Base-by-base conservation (phyloP, 257 asterid species). In the Thymus quinquecostatus region DNA sequence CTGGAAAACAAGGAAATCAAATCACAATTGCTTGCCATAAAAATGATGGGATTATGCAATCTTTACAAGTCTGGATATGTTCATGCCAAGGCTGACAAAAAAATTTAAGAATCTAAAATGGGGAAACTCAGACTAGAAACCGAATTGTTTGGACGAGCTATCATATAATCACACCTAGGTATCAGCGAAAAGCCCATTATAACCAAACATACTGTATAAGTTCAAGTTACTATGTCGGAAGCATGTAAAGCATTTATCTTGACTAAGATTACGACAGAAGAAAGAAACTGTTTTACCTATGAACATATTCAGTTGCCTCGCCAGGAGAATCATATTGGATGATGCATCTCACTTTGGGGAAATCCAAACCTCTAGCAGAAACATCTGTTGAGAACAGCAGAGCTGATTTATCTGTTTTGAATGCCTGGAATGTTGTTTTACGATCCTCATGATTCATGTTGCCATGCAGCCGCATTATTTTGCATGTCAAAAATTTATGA, bases 291-390 rank as follows among this genome's bases (percentile, higher is more conserved):
- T 68, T 62, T 21, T 79, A 95, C 99, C 99, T 87, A 87, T 95
- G 99, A 69, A 95, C 98, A 89, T 92, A 95, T 75, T 95, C 99
- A 41, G 98, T 88, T 69, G 96, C 97, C 84, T 95, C 99, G 71
- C 99, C 97, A 32, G 99, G 99, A 77, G 99, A 88, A 82, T 95
- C 99, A 81, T 95, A 95, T 77, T 95, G 99, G 70, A 95, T 83
- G 75, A 95, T 95, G 82, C 91, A 95, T 83, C 87, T 86, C 64
- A 95, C 98, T 85, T 89, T 84, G n/a, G 99, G 98, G 71, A 95
- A 81, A 82, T 95, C 99, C 75, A 95, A 84, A 70, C 99, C 99
- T 82, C 99, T 88, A 60, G 99, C 99, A 76, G 90, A 84, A 83
- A 95, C 91, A 83, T 95, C 98, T 10, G 97, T 92, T 48, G 98